phyloP scores from a whole-genome alignment of 2,329 filamentous ascomycete species.

The Phaeosphaeriaceae sp. region DNA sequence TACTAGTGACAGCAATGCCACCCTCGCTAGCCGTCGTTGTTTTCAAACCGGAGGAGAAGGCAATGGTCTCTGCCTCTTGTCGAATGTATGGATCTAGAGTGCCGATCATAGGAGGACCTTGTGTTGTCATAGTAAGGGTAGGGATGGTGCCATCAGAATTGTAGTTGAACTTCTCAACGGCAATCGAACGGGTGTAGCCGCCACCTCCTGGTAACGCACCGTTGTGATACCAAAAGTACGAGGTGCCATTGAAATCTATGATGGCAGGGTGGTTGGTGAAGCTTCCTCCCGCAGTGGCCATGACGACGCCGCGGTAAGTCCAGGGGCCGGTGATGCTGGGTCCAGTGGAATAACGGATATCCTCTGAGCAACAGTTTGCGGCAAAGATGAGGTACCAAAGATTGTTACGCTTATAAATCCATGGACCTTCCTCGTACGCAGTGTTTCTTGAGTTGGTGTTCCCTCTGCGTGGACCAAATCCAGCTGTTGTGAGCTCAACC shows the following conservation, averaged over 20 bases:
- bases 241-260: conserved; percentile 17
- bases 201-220: conserved; percentile 21
- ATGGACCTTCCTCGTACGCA: conserved; percentile 20
- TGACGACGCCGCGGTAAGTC: conserved; percentile 23
- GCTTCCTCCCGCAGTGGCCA: conserved; percentile 18
- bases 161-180: conserved; percentile 20
- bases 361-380: conserved; percentile 23
- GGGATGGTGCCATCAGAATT: conserved; percentile 25
- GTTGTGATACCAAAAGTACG: conserved; percentile 28
- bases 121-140: conserved; percentile 19
- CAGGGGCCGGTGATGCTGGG: conserved; percentile 22
- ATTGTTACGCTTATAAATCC: conserved; percentile 20
- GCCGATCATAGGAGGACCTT: conserved; percentile 19
- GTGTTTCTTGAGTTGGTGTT: conserved; percentile 9
- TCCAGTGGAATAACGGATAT: conserved; percentile 24
- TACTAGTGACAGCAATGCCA: conserved; percentile 17
- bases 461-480: conserved; percentile 15
- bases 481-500: conserved; percentile 16
- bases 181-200: conserved; percentile 22
- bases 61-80: conserved; percentile 21
- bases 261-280: conserved; percentile 25
- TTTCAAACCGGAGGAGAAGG: conserved; percentile 16
- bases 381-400: conserved; percentile 24
- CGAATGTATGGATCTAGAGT: conserved; percentile 18
- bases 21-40: conserved; percentile 21